phyloP scores from a whole-genome alignment of 139 green algal species.

The Picochlorum sp. region DNA sequence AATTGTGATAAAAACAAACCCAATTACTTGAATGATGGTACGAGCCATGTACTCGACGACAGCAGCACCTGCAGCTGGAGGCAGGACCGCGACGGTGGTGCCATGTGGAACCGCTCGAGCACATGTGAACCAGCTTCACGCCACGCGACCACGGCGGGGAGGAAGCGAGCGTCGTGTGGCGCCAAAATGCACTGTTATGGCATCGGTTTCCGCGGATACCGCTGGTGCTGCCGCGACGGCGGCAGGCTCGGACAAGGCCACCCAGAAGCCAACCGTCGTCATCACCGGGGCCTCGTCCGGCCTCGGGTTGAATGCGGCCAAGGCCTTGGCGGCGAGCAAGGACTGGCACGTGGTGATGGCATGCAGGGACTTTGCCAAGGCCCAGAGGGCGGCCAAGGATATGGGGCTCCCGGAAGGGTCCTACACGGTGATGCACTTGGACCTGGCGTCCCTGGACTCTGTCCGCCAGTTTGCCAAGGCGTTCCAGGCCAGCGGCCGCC shows the following conservation, averaged over 20 bases:
- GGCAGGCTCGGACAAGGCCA: constrained; percentile 17
- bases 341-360: constrained; percentile 87
- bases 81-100: too few relatives aligned
- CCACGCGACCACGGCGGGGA: too few relatives aligned
- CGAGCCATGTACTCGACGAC: too few relatives aligned
- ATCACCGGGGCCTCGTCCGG: constrained; percentile 87
- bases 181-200: constrained; percentile 10
- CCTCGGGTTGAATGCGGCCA: constrained; percentile 76
- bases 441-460: constrained; percentile 70
- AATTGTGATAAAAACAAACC: too few relatives aligned
- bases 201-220: constrained; percentile 3
- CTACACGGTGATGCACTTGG: constrained; percentile 52
- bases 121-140: too few relatives aligned
- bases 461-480: constrained; percentile 74
- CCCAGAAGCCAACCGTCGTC: constrained; percentile 54
- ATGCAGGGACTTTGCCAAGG: constrained; percentile 67
- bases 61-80: too few relatives aligned
- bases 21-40: too few relatives aligned
- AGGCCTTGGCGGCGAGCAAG: constrained; percentile 50
- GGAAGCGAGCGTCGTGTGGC: too few relatives aligned
- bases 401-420: constrained; percentile 25
- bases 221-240: constrained; percentile 1
- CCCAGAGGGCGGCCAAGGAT: constrained; percentile 29
- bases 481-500: constrained; percentile 52
- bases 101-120: too few relatives aligned